Base-by-base conservation (phyloP, 78 protist genomes). In the Planoprotostelium fungivorum region DNA sequence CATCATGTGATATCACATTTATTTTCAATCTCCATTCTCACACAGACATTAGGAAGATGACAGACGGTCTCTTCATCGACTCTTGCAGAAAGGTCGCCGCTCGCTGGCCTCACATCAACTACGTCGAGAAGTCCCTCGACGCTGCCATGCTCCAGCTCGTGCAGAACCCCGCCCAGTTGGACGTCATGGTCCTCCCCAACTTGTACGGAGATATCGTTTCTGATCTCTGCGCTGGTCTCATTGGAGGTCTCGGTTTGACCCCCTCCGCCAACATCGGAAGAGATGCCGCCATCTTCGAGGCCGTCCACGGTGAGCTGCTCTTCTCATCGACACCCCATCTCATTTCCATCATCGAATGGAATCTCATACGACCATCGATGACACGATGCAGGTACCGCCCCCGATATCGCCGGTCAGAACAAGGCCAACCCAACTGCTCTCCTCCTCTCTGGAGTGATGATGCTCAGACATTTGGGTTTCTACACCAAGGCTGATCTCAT, bases 121-220 rank as follows among this genome's bases (percentile, higher is more conserved):
- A 90, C 38, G 96, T 92, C 87, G 96, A 94, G 85, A 92, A 89
- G 90, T 88, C 84, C 84, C 87, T 96, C 31, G 98, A 96, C 84
- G 92, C 87, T 16, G 37, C 87, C 63, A 85, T 87, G 34, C 23
- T 73, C 5, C 34, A 86, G 90, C 87, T 95, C 88, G 93, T 93
- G 31, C 31, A 87, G 36, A 86, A 94, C 35, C 98, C 98, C 86
- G n/a, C 88, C 25, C 38, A 93, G 37, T 93, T 94, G 39, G 98
- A 96, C 38, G 98, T 97, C 39, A 88, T 97, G 91, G 97, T 96
- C 35, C 85, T 92, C 29, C 96, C 97, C 85, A 97, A 97, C 91
- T 86, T 97, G 38, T 97, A 94, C 91, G 98, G 98, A 84, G 97
- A 97, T 88, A 96, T 97, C 88, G 94, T 97, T 37, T 86, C 94